Evolutionary conservation across 768 basidiomycete genomes (phyloP), one percentile per base, ranked within the genome.

Genomic region (Lentinula aciculospora): DNA sequence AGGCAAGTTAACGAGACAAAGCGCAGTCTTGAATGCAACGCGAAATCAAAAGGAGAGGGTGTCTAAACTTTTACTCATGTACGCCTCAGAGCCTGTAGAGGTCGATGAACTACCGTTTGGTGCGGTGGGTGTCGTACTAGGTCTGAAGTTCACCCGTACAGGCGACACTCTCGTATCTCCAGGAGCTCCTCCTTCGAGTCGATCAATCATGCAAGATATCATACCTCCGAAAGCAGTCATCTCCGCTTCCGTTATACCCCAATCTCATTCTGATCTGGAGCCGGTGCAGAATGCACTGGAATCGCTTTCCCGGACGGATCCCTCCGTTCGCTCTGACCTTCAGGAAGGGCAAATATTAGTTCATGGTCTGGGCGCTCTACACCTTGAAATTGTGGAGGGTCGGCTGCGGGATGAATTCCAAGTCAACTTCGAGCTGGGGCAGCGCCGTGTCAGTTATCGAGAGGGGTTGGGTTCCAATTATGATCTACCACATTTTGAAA

Each of bases 311-410:
- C 86, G 92, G n/a, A 94, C 93, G 1, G 92, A 94, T 65, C 92
- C 92, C n/a, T 93, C 91, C 0, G 82, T 93, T 28, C 85, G 93
- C 19, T 76, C 85, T 29, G 92, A 93, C 55, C 73, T 75, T 2
- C 85, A 89, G 56, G 92, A 94, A 62, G 92, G 91, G 1, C 92
- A 94, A 64, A 74, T 92, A 32, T 78, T 94, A 29, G 78, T 92
- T 1, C 89, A 94, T 62, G 92, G 92, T 2, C 81, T 94, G 40
- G 92, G 92, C 13, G 83, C 88, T 29, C 78, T 94, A 12, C 92
- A 94, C 66, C 80, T 94, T n/a, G 92, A 94, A 69, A 93, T 94
- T 56, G 78, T 93, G 9, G 89, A 91, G 70, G 82, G 84, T n/a
- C 80, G 93, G 42, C 74, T 94, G 27, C 78, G 76, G 54, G 84